Conservation (phyloP, 2,329 filamentous ascomycete species). For the Botrytis galanthina region DNA sequence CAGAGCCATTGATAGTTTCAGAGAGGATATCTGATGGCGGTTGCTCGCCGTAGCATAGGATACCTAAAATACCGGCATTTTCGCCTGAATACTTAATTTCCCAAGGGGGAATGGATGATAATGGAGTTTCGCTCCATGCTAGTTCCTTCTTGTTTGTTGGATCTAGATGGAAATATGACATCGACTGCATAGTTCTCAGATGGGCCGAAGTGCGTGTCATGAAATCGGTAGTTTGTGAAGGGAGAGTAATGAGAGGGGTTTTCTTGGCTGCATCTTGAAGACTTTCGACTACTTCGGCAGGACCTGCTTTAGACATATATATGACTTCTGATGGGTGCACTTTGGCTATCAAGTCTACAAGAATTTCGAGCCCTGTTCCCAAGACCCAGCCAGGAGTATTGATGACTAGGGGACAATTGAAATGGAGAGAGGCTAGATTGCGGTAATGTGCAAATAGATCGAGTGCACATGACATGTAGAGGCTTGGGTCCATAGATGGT, state of each 20-base stretch:
- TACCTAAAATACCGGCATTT: conserved; percentile 56
- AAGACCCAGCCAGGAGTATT: conserved; percentile 76
- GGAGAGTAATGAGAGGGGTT: conserved; percentile 50
- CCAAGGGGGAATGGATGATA: conserved; percentile 59
- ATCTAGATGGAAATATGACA: conserved; percentile 71
- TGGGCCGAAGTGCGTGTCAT: conserved; percentile 61
- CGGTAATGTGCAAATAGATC: conserved; percentile 62
- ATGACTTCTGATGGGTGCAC: conserved; percentile 60
- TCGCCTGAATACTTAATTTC: conserved; percentile 57
- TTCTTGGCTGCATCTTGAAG: conserved; percentile 45
- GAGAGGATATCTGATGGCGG: conserved; percentile 56
- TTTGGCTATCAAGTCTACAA: conserved; percentile 55
- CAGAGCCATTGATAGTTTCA: conserved; percentile 67
- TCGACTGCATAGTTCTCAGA: conserved; percentile 70
- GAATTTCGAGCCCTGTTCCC: conserved; percentile 64
- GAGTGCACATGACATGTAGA: conserved; percentile 62
- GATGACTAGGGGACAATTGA: conserved; percentile 59
- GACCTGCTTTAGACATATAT: conserved; percentile 66
- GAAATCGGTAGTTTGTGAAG: conserved; percentile 57
- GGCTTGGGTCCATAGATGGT: conserved; percentile 62
- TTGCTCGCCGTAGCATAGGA: conserved; percentile 67
- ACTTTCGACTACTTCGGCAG: conserved; percentile 54
- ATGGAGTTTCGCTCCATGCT: conserved; percentile 52
- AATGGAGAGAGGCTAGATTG: conserved; percentile 41
- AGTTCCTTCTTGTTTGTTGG: conserved; percentile 25